These are phyloP conservation scores for Myxozyma udenii DNA, from an alignment of 805 yeast genomes.

Conservation along the genomic window DNA sequence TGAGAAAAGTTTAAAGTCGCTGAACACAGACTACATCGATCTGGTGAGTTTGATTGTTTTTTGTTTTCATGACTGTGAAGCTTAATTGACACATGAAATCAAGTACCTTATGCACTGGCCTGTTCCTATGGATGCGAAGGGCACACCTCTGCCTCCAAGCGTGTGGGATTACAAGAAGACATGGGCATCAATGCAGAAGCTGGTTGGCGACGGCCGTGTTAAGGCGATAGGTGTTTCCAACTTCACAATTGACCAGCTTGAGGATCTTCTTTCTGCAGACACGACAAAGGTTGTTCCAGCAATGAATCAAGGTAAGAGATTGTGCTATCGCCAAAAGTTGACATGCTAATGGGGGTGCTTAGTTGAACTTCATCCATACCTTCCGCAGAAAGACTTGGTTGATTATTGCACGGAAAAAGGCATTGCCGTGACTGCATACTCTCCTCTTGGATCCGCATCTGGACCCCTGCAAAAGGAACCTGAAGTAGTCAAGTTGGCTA, in stretches of 20 bases:
- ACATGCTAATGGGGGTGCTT: background rate
- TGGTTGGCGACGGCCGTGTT: slow-evolving; percentile 47
- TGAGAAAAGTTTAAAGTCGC: slow-evolving; percentile 54
- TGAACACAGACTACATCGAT: slow-evolving; percentile 73
- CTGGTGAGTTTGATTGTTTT: slow-evolving; percentile 37
- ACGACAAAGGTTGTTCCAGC: slow-evolving; percentile 58
- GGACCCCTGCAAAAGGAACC: slow-evolving; percentile 44
- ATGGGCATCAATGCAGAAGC: slow-evolving; percentile 61
- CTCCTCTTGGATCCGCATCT: slow-evolving; percentile 60
- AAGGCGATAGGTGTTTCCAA: slow-evolving; percentile 78
- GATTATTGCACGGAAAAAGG: slow-evolving; percentile 52
- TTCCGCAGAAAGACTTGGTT: slow-evolving; percentile 58
- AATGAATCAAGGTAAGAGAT: slow-evolving; percentile 50
- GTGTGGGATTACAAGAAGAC: slow-evolving; percentile 49
- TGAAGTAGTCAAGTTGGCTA: slow-evolving; percentile 50
- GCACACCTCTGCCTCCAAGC: slow-evolving; percentile 39
- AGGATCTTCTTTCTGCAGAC: slow-evolving; percentile 29
- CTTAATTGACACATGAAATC: too few species aligned
- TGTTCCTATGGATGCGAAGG: slow-evolving; percentile 46
- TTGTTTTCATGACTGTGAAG: too few species aligned
- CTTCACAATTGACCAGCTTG: slow-evolving; percentile 44
- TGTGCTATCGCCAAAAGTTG: background rate
- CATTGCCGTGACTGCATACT: slow-evolving; percentile 68
- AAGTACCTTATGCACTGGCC: slow-evolving; percentile 74
- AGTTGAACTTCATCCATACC: slow-evolving; percentile 71